Percentiles rank a stretch among this genome's conserved stretches.
These are phyloP conservation scores for Ogataea paraovalis DNA, from an alignment of 805 yeast genomes.

Conservation along the genomic window DNA sequence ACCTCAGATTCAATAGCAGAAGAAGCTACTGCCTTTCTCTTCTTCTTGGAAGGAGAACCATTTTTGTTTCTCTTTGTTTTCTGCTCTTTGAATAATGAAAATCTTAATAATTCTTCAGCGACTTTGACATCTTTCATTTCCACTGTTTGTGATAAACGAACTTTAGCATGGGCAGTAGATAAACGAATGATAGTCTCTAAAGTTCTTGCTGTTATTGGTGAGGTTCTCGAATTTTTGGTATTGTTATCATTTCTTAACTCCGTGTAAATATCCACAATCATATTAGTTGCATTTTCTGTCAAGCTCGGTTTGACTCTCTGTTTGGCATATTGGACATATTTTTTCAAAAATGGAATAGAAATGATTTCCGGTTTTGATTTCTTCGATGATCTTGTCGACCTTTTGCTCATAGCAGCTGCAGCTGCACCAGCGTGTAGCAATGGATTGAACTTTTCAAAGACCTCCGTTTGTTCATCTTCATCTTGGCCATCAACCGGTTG, in stretches of 20 bases:
- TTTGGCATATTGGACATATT: constrained; percentile 92
- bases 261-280: constrained; percentile 77
- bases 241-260: constrained; percentile 72
- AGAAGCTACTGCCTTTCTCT: constrained; percentile 28
- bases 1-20: constrained; percentile 19
- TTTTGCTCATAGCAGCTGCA: constrained; percentile 35
- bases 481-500: constrained; percentile 43
- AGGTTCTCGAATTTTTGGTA: constrained; percentile 64
- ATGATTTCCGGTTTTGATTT: constrained; percentile 46
- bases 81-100: constrained; percentile 75
- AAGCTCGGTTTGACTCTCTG: constrained; percentile 79
- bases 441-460: constrained; percentile 83
- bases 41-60: constrained; percentile 33
- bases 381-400: constrained; percentile 22
- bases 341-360: constrained; percentile 80
- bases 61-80: constrained; percentile 34
- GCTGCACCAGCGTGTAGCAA: constrained; percentile 77
- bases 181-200: constrained; percentile 92
- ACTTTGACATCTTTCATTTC: constrained; percentile 75
- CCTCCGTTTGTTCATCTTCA: constrained; percentile 49
- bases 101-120: constrained; percentile 82
- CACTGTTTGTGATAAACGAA: constrained; percentile 75
- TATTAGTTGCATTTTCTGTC: constrained; percentile 70
- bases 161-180: constrained; percentile 94
- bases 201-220: constrained; percentile 98